Percentiles rank a stretch among this genome's conserved stretches.
Conservation (phyloP, 2,329 filamentous ascomycete genomes). For the Colletotrichum sojae region DNA sequence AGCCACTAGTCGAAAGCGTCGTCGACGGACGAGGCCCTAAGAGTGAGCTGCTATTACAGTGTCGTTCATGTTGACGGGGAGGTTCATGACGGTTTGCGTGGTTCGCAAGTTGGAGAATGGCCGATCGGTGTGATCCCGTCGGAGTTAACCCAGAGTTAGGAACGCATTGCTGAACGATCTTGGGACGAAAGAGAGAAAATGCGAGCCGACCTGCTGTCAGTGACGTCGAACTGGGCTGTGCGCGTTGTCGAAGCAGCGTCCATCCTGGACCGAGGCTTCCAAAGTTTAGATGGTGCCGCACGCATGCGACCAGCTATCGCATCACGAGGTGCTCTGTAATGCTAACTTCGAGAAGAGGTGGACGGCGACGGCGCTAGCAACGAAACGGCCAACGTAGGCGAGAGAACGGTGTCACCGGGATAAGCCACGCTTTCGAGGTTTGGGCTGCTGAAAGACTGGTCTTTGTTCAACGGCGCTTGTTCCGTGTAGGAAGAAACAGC, state of each 20-base stretch:
- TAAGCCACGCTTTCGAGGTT: constrained; percentile 15
- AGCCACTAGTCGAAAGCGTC: neutral
- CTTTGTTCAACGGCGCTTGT: constrained; percentile 13
- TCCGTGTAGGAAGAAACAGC: constrained; percentile 1
- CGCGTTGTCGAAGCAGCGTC: constrained; percentile 17
- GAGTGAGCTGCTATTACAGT: neutral
- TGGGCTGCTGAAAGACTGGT: constrained; percentile 4
- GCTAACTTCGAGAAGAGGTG: neutral
- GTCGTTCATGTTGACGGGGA: too few species aligned
- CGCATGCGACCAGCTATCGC: constrained; percentile 3
- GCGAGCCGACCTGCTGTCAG: constrained; percentile 28
- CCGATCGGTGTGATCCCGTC: constrained; percentile 18
- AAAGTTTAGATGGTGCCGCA: constrained; percentile 15
- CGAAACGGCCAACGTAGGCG: neutral
- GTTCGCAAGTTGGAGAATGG: neutral
- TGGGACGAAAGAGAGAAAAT: constrained; percentile 31
- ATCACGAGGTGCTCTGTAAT: neutral
- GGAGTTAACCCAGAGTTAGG: constrained; percentile 14
- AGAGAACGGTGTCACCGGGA: constrained; percentile 9
- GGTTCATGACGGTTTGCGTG: neutral
- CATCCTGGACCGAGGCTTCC: constrained; percentile 19
- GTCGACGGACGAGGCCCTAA: constrained; percentile 3
- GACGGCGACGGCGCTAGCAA: neutral
- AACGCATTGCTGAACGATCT: constrained; percentile 10
- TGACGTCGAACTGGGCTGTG: constrained; percentile 30